A percentile compares a stretch with the other conserved stretches of the same genome.
Conservation (phyloP, 345 rosid genomes). For the Erodium maritimum region DNA sequence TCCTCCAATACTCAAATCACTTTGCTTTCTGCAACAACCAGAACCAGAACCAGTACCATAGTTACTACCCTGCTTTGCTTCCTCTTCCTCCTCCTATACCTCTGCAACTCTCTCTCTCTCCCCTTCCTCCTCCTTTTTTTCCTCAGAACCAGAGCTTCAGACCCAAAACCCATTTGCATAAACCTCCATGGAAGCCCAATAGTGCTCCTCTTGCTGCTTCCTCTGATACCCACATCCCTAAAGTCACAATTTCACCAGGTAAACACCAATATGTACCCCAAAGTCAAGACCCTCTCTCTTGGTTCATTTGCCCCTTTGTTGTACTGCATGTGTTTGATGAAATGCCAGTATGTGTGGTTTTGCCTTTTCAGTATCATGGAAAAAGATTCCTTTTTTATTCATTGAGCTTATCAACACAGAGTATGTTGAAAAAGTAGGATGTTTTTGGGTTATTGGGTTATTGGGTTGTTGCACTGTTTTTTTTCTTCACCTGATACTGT, state of each 20-base stretch:
- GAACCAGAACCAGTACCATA: slow-evolving; percentile 21
- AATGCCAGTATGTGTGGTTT: slow-evolving; percentile 19
- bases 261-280: not conserved
- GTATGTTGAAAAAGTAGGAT: not conserved
- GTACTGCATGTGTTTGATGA: slow-evolving; percentile 11
- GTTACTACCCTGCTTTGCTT: slow-evolving; percentile 50
- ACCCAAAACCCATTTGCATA: slow-evolving; percentile 44
- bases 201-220: slow-evolving; percentile 32
- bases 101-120: slow-evolving; percentile 50
- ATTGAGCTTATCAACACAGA: not conserved
- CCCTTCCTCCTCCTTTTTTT: slow-evolving; percentile 40
- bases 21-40: slow-evolving; percentile 26
- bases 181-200: slow-evolving; percentile 29
- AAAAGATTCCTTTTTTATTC: not conserved
- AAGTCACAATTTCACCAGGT: slow-evolving; percentile 32
- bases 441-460: not conserved
- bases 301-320: not conserved
- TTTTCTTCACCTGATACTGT: not conserved
- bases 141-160: slow-evolving; percentile 30
- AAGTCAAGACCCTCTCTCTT: slow-evolving; percentile 1
- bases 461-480: no score
- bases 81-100: slow-evolving; percentile 53
- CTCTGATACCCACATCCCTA: slow-evolving; percentile 22
- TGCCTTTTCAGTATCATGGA: slow-evolving; percentile 5
- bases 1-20: slow-evolving; percentile 48